These are phyloP conservation scores for Helenozyma baotianmanensis DNA, from an alignment of 805 yeast genomes.

Conservation along the genomic window DNA sequence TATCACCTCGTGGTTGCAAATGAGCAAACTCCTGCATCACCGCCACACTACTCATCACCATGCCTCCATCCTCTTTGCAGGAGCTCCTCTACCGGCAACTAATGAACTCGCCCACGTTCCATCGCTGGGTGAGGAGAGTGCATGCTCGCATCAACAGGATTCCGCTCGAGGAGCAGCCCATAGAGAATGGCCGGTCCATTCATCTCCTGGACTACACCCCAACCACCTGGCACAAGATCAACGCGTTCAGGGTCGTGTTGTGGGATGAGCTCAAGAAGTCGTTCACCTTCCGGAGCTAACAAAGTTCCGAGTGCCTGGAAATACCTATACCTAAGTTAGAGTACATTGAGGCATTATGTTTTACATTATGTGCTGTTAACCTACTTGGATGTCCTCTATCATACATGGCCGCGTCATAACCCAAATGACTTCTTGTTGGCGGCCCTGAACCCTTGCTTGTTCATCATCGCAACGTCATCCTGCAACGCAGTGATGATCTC, in stretches of 20 bases:
- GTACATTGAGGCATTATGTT: too few relatives aligned
- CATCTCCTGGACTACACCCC: constrained; percentile 40
- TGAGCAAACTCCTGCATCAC: too few relatives aligned
- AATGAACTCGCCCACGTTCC: constrained; percentile 55
- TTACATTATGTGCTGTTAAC: too few relatives aligned
- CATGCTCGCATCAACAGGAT: constrained; percentile 63
- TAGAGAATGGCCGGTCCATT: constrained; percentile 17
- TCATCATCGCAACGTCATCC: constrained; percentile 72
- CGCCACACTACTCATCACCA: too few relatives aligned
- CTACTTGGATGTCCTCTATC: too few relatives aligned
- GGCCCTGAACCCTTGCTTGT: constrained; percentile 51
- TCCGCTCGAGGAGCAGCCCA: constrained; percentile 35
- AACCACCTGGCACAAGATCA: constrained; percentile 48
- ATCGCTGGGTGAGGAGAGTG: constrained; percentile 55
- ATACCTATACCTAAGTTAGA: too few relatives aligned
- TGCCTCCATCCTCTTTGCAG: constrained; percentile 11
- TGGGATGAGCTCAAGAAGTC: constrained; percentile 55
- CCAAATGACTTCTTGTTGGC: constrained; percentile 18
- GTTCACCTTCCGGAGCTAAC: constrained; percentile 38
- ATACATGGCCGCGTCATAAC: too few relatives aligned
- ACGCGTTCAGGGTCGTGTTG: constrained; percentile 58
- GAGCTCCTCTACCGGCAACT: constrained; percentile 35
- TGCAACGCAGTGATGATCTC: constrained; percentile 70
- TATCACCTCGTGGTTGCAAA: too few relatives aligned
- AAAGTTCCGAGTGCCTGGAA: not conserved